phyloP scores from a whole-genome alignment of 1,284 basidiomycete genomes.

The Pyrrhoderma lamaoense region DNA sequence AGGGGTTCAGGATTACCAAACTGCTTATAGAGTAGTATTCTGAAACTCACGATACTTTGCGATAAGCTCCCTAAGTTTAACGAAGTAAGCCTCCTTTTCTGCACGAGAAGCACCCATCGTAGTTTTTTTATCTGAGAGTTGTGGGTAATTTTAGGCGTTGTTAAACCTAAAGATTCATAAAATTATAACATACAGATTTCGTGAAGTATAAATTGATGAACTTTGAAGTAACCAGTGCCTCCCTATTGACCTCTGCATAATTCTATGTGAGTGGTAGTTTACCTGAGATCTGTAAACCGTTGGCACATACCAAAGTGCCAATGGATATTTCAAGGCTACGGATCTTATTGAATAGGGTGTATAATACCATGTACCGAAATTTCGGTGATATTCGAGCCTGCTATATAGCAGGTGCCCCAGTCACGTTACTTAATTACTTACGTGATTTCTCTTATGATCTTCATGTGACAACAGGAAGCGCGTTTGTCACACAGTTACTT shows the following conservation, averaged over 20 bases:
- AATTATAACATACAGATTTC: slow-evolving; percentile 1
- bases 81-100: slow-evolving; percentile 92
- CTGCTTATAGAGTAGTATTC: neutral
- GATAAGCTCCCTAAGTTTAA: slow-evolving; percentile 90
- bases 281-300: neutral
- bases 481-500: neutral
- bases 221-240: slow-evolving; percentile 52
- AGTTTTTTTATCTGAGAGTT: slow-evolving; percentile 11
- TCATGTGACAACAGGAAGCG: neutral
- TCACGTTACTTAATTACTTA: neutral
- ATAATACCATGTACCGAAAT: slow-evolving; percentile 23
- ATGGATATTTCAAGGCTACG: slow-evolving; percentile 84
- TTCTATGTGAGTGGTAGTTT: slow-evolving; percentile 3
- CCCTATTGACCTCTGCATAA: slow-evolving; percentile 74
- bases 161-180: neutral
- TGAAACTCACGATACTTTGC: slow-evolving; percentile 77
- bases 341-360: slow-evolving; percentile 16
- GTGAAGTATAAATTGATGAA: neutral
- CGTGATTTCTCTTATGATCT: neutral
- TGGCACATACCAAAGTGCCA: slow-evolving; percentile 49
- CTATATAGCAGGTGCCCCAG: neutral
- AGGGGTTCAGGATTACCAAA: neutral
- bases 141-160: neutral
- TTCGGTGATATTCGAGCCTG: slow-evolving; percentile 8
- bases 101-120: slow-evolving; percentile 89